Percentiles rank a stretch among this genome's conserved stretches.
phyloP scores from a whole-genome alignment of 805 yeast species.

The Sugiyamaella lignohabitans region DNA sequence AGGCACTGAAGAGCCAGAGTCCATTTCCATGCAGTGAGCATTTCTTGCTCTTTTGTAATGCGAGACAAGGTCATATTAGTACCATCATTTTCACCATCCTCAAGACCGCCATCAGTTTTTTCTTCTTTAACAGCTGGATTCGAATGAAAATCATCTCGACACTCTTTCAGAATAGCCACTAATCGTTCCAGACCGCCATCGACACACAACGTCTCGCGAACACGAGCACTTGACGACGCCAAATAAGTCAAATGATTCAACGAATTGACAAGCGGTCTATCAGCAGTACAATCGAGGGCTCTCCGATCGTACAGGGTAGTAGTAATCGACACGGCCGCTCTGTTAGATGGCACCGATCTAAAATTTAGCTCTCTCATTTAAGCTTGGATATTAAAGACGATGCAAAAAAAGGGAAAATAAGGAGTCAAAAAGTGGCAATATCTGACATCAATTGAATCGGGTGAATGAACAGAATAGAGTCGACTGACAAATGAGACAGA shows the following conservation, averaged over 20 bases:
- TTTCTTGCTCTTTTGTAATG: constrained; percentile 1
- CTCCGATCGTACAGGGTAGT: constrained; percentile 85
- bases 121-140: background rate
- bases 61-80: background rate
- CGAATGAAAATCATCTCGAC: constrained; percentile 37
- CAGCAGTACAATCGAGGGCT: constrained; percentile 85
- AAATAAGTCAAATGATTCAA: constrained; percentile 83
- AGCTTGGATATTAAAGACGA: too few relatives aligned
- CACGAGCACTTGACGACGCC: constrained; percentile 79
- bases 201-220: constrained; percentile 76
- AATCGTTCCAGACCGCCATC: constrained; percentile 93
- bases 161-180: constrained; percentile 77
- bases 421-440: too few relatives aligned
- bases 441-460: too few relatives aligned
- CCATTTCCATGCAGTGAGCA: constrained; percentile 95
- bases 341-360: constrained; percentile 67
- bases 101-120: background rate
- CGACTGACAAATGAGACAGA: too few relatives aligned
- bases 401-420: too few relatives aligned
- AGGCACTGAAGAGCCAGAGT: constrained; percentile 88
- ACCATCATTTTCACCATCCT: background rate
- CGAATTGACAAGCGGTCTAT: constrained; percentile 85
- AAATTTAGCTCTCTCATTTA: constrained; percentile 86
- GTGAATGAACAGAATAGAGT: too few relatives aligned
- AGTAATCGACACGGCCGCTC: constrained; percentile 89